Conservation (phyloP, 2,329 filamentous ascomycete genomes). For the Pseudocercospora musae region DNA sequence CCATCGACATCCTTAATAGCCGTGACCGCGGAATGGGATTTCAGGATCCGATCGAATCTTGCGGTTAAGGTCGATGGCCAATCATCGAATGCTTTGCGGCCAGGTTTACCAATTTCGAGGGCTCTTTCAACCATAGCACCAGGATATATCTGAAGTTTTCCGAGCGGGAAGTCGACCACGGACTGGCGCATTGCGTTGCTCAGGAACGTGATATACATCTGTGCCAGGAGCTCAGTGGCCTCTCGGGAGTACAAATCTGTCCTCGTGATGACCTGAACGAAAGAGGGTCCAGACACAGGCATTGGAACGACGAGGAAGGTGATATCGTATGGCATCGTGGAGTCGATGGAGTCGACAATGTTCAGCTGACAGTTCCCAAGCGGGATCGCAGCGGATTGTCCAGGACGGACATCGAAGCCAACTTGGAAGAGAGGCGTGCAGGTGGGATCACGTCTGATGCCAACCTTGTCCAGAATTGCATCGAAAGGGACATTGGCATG, state of each 20-base stretch:
- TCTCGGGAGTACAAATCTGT: constrained; percentile 18
- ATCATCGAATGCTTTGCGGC: neutral
- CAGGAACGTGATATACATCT: constrained; percentile 17
- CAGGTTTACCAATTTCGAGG: constrained; percentile 9
- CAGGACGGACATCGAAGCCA: constrained; percentile 31
- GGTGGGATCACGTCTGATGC: constrained; percentile 24
- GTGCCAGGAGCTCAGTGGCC: constrained; percentile 13
- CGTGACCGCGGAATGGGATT: neutral
- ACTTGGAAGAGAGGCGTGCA: constrained; percentile 39
- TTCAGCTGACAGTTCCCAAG: constrained; percentile 15
- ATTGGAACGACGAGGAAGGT: constrained; percentile 18
- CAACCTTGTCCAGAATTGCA: constrained; percentile 33
- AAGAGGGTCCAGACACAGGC: constrained; percentile 14
- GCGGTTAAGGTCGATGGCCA: constrained; percentile 18
- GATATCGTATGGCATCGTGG: constrained; percentile 14
- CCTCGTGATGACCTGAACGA: constrained; percentile 14
- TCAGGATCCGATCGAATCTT: constrained; percentile 9
- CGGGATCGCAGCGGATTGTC: constrained; percentile 10
- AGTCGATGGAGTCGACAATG: constrained; percentile 10
- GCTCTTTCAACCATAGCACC: constrained; percentile 5
- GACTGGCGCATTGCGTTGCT: constrained; percentile 5
- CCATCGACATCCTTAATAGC: constrained; percentile 11
- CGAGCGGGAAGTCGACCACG: neutral
- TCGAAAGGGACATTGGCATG: constrained; percentile 36
- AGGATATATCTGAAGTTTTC: constrained; percentile 13